phyloP scores from a whole-genome alignment of 352 stramenopile species.

The Phytopythium mirpurense region DNA sequence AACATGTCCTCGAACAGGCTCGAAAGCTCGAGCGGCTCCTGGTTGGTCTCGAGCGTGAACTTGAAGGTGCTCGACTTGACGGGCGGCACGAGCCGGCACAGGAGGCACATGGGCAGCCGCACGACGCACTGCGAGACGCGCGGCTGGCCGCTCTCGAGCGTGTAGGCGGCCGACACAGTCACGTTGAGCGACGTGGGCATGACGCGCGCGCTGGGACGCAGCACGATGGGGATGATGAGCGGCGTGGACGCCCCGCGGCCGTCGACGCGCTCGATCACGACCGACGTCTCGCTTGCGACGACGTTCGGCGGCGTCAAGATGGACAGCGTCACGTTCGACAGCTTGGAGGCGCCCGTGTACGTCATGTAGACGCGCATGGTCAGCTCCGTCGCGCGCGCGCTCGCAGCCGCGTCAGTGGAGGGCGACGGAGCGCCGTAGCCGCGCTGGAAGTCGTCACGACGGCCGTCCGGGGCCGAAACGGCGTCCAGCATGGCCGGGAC shows the following conservation, averaged over 20 bases:
- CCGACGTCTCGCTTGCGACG: slow-evolving; percentile 46
- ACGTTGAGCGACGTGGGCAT: slow-evolving; percentile 70
- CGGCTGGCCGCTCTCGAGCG: slow-evolving; percentile 59
- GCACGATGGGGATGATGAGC: slow-evolving; percentile 53
- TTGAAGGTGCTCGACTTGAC: slow-evolving; percentile 84
- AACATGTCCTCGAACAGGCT: slow-evolving; percentile 86
- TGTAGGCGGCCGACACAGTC: slow-evolving; percentile 68
- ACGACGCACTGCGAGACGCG: slow-evolving; percentile 59
- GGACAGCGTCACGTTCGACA: slow-evolving; percentile 76
- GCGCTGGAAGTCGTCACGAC: slow-evolving; percentile 35
- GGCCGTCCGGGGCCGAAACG: slow-evolving; percentile 15
- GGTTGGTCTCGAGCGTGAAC: slow-evolving; percentile 87
- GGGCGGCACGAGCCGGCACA: slow-evolving; percentile 59
- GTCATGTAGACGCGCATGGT: slow-evolving; percentile 82
- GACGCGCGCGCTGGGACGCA: slow-evolving; percentile 34
- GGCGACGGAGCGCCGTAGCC: slow-evolving; percentile 6
- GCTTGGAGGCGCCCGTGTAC: slow-evolving; percentile 61
- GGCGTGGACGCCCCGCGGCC: slow-evolving; percentile 46
- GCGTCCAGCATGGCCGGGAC: slow-evolving; percentile 67
- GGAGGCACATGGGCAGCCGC: slow-evolving; percentile 70
- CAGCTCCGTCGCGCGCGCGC: slow-evolving; percentile 32
- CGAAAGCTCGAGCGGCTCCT: slow-evolving; percentile 65
- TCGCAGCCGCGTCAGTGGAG: slow-evolving; percentile 4
- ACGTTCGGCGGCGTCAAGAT: slow-evolving; percentile 64
- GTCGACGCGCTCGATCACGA: slow-evolving; percentile 69